Base-by-base conservation (phyloP, 2,329 filamentous ascomycete species). In the Trichocomaceae sp. region DNA sequence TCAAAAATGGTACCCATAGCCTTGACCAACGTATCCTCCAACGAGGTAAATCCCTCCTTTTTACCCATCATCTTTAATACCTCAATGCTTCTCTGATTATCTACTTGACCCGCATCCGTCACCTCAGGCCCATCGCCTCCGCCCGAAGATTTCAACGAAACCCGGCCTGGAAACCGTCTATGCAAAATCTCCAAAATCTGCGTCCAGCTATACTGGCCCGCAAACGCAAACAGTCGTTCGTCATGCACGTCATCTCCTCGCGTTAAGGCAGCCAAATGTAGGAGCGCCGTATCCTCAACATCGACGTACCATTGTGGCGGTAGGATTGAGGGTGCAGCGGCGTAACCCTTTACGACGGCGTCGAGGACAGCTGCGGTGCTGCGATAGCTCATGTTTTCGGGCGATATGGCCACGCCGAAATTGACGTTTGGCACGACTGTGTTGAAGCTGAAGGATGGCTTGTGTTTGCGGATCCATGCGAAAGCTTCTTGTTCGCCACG, bases 61-160 rank as follows among this genome's bases (percentile, higher is more conserved):
- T 51, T 51, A 4, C 41, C 50, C 50, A 46, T 52, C 29, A 17
- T 46, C 26, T 52, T 52, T 17, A 52, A 37, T 26, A 52, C 39
- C 15, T 52, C 26, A 26, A 52, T 37, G 31, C 26, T 45, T 3
- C 50, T 26, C 41, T 17, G 10, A 46, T 46, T 37, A 23, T 52
- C 41, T 39, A 52, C 41, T 13, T 45, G 17, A 46, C 50, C 26
- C 5, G 19, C 41, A 52, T 52, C 50, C 17, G 45, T 39, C 2
- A 35, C 49, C 49, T 33, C 37, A 2, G n/a, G 5, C 37, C 22
- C 0, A 19, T 35, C 8, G 17, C 4, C 23, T 22, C 31, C 5
- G 4, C 7, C 23, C n/a, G 41, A 17, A 3, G 15, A n/a, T n/a
- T 20, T 29, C 29, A 51, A 44, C 17, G 5, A 6, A 31, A 51